phyloP scores from a whole-genome alignment of 352 stramenopile genomes.

The Pythium folliculosum region DNA sequence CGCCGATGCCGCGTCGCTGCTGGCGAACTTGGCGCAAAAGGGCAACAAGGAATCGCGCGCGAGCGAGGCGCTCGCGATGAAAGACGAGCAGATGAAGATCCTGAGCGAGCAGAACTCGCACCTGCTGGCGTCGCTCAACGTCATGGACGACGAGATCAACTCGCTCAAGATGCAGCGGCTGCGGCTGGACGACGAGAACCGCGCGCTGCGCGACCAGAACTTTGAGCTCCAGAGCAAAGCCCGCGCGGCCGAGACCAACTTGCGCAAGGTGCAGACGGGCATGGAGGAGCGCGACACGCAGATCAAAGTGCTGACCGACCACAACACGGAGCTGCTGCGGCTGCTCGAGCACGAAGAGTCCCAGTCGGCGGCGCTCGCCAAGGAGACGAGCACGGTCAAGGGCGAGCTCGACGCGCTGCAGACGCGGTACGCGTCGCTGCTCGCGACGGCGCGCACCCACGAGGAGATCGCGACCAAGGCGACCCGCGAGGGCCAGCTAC shows the following conservation, averaged over 20 bases:
- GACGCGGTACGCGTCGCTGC: conserved; percentile 87
- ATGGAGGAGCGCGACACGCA: conserved; percentile 92
- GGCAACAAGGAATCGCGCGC: conserved; percentile 87
- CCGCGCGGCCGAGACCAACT: conserved; percentile 82
- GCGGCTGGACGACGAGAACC: conserved; percentile 91
- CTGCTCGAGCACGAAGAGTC: conserved; percentile 94
- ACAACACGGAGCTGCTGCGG: conserved; percentile 95
- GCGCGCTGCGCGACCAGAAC: conserved; percentile 89
- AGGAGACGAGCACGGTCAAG: conserved; percentile 57
- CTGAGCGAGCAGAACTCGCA: conserved; percentile 93
- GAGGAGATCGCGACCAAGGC: conserved; percentile 90
- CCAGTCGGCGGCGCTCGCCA: conserved; percentile 67
- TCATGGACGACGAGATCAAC: conserved; percentile 80
- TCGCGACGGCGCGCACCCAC: conserved; percentile 92
- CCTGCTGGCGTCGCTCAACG: conserved; percentile 86
- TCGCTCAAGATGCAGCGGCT: conserved; percentile 61
- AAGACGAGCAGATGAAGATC: conserved; percentile 95
- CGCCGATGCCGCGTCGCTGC: conserved; percentile 36
- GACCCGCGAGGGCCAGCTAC: conserved; percentile 90
- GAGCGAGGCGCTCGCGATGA: conserved; percentile 93
- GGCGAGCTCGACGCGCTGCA: conserved; percentile 86
- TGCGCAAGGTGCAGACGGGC: conserved; percentile 78
- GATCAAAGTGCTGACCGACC: conserved; percentile 93
- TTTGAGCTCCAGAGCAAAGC: conserved; percentile 92
- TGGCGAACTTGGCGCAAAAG: conserved; percentile 56